Evolutionary conservation across 2,329 filamentous ascomycete species (phyloP), one percentile per base, ranked within the genome.

Genomic region (Pseudogymnoascus pannorum): DNA sequence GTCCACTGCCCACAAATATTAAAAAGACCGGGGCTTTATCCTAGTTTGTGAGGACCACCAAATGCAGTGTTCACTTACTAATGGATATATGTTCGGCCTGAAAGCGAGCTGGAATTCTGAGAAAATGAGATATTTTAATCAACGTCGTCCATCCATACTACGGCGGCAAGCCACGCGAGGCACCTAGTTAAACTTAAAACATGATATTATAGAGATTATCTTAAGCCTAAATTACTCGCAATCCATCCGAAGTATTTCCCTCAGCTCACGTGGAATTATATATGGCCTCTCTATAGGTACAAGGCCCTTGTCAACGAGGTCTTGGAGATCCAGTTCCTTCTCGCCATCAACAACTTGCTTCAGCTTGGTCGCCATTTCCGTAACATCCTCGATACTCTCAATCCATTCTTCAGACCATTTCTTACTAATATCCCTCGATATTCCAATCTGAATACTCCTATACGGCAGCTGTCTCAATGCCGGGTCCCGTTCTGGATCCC

Each of bases 391-490:
- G 61, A 87, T 83, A 4, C 72, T 73, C 4, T 77, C 72, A 65
- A 86, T 81, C 76, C 79, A 80, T 42, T 81, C 74, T 36, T 76
- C 73, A 3, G 77, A 73, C 78, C 80, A 85, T 26, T 67, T 71
- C 26, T 71, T 69, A 33, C 77, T 77, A 59, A 83, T 65, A 1
- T 69, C 70, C 2, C 71, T 76, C 1, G 79, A 77, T n/a, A 87
- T 78, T 1, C 84, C 84, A 64, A 87, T 81, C 74, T 87, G 84
- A 29, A 87, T 82, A 67, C 81, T 85, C 42, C 84, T 73, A 67
- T 82, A 78, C 6, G 67, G 69, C 59, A 85, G 64, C 64, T 72
- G 75, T 9, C 70, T 76, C 9, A 86, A 68, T 35, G 70, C 68
- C 1, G 78, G 69, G 22, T 75, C 74, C 18, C 85, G 68, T 68